These are phyloP conservation scores for Nasturtium officinale DNA, from an alignment of 345 rosid genomes.

Conservation along the genomic window DNA sequence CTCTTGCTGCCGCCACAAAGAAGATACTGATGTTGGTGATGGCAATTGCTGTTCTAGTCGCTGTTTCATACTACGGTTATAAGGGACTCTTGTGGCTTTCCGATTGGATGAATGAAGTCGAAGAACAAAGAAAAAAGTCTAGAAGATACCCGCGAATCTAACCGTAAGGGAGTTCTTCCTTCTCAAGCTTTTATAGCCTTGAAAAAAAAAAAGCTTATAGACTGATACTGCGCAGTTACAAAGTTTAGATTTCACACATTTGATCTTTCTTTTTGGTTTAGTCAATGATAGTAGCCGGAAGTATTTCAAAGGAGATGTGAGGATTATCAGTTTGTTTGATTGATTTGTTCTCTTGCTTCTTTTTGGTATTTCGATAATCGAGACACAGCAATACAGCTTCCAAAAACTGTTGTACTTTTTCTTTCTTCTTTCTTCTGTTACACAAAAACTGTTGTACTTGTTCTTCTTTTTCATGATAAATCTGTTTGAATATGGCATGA, in stretches of 20 bases:
- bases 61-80: constrained; percentile 67
- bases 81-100: constrained; percentile 74
- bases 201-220: background rate
- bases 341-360: background rate
- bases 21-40: constrained; percentile 50
- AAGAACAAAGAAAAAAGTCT: constrained; percentile 55
- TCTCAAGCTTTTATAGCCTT: constrained; percentile 18
- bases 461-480: background rate
- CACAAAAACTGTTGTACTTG: background rate
- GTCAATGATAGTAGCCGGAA: background rate
- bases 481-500: background rate
- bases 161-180: constrained; percentile 7
- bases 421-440: too few species aligned
- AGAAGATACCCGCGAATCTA: constrained; percentile 47
- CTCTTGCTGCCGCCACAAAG: constrained; percentile 47
- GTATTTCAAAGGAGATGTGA: background rate
- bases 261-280: constrained; percentile 3
- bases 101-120: constrained; percentile 89
- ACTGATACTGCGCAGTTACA: constrained; percentile 20
- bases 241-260: constrained; percentile 11
- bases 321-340: constrained; percentile 6
- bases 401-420: background rate
- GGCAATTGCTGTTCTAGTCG: constrained; percentile 42
- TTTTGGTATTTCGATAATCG: background rate
- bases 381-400: constrained; percentile 15